Percentiles rank a stretch among this genome's conserved stretches.
phyloP scores from a whole-genome alignment of 2,329 filamentous ascomycete species.

The Claviceps sp. region DNA sequence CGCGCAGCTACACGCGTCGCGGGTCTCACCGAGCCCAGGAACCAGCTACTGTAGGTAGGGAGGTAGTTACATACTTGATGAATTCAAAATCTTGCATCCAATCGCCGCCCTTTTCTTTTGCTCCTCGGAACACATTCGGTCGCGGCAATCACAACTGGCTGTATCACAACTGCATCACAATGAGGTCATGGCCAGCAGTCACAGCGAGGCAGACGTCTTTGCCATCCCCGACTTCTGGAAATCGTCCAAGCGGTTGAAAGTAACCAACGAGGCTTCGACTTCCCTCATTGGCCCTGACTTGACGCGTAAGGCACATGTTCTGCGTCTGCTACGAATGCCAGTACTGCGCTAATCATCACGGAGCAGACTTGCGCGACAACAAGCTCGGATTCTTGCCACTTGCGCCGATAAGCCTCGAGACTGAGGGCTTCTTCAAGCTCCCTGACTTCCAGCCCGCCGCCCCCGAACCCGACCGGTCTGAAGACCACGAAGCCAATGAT shows the following conservation, averaged over 20 bases:
- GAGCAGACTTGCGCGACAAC: not conserved
- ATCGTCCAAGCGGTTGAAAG: constrained; percentile 34
- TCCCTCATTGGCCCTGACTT: constrained; percentile 32
- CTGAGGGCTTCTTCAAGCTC: constrained; percentile 20
- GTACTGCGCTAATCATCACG: not conserved
- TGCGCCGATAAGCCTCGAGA: constrained; percentile 9
- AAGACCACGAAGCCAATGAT: not conserved
- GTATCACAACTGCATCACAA: not conserved
- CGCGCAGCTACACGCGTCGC: not conserved
- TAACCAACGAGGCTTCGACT: constrained; percentile 9
- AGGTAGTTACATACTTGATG: too few species aligned
- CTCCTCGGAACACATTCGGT: too few species aligned
- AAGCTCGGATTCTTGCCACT: constrained; percentile 9
- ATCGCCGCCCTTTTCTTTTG: not conserved
- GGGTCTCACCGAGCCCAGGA: not conserved
- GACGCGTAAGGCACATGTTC: constrained; percentile 12
- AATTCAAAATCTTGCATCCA: not conserved
- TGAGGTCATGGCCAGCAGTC: constrained; percentile 22
- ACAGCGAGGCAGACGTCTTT: constrained; percentile 43
- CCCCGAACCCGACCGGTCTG: constrained; percentile 1
- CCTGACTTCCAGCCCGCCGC: not conserved
- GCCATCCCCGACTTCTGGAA: constrained; percentile 48
- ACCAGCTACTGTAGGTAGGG: too few species aligned
- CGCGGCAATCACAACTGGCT: not conserved
- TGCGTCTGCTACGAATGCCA: not conserved